Conservation (phyloP, 2,329 filamentous ascomycete genomes). For the Fusarium annulatum region DNA sequence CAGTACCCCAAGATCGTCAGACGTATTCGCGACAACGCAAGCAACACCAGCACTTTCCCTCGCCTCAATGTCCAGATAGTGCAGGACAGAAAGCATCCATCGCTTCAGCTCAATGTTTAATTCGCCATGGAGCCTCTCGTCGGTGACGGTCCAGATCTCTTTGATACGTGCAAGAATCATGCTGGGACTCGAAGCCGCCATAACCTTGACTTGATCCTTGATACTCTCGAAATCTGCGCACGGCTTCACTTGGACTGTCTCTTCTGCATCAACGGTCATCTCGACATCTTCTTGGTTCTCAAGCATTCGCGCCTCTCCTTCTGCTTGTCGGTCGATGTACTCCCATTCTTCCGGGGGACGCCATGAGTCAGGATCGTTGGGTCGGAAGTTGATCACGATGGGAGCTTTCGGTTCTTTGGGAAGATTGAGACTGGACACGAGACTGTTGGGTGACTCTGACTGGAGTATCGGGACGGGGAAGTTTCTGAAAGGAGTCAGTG, state of each 20-base stretch:
- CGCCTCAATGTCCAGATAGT: slow-evolving; percentile 55
- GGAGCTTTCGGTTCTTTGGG: slow-evolving; percentile 17
- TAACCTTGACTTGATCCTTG: slow-evolving; percentile 29
- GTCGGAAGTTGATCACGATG: slow-evolving; percentile 43
- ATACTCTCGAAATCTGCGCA: slow-evolving; percentile 14
- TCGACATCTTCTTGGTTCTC: not conserved
- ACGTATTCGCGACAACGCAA: not conserved
- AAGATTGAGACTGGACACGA: slow-evolving; percentile 10
- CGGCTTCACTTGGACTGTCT: not conserved
- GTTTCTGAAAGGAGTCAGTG: slow-evolving; percentile 23
- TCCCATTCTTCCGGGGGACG: slow-evolving; percentile 59
- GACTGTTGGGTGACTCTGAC: slow-evolving; percentile 27
- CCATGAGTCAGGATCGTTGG: slow-evolving; percentile 57
- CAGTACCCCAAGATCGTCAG: slow-evolving; percentile 51
- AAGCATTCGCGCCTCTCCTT: not conserved
- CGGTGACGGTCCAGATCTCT: slow-evolving; percentile 41
- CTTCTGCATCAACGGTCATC: not conserved
- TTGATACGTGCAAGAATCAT: slow-evolving; percentile 66
- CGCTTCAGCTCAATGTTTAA: slow-evolving; percentile 65
- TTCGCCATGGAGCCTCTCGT: slow-evolving; percentile 20
- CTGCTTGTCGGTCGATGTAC: slow-evolving; percentile 33
- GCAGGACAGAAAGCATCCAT: slow-evolving; percentile 71
- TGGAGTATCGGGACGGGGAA: slow-evolving; percentile 22
- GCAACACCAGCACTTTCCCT: slow-evolving; percentile 21
- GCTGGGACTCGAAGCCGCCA: slow-evolving; percentile 41